Evolutionary conservation across 1,284 basidiomycete genomes (phyloP).

Genomic region (Ganoderma sp.): DNA sequence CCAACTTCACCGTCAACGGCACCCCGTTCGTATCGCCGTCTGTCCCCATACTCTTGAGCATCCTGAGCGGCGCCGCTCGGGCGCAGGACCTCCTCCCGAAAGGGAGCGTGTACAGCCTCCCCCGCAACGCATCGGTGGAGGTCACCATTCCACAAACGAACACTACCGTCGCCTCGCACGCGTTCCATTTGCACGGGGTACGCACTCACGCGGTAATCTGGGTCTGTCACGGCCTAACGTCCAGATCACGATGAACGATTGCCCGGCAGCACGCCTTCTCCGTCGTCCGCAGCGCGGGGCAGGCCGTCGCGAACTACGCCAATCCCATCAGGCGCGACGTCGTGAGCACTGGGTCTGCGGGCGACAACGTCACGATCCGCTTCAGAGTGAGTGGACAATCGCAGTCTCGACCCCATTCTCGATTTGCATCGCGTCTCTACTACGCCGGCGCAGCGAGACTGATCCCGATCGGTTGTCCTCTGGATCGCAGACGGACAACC

Average conservation of each 20-base stretch:
- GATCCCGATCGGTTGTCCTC: too few species aligned
- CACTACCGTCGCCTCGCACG: conserved; percentile 26
- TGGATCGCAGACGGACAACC: conserved; percentile 34
- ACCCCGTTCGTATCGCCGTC: conserved; percentile 36
- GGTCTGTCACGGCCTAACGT: too few species aligned
- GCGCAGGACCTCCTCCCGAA: conserved; percentile 41
- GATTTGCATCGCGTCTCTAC: too few species aligned
- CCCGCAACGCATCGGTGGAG: conserved; percentile 43
- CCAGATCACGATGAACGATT: background rate
- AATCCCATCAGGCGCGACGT: conserved; percentile 44
- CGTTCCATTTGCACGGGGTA: conserved; percentile 25
- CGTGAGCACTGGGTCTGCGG: conserved; percentile 34
- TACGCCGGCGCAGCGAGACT: too few species aligned
- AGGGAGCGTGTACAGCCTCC: conserved; percentile 42
- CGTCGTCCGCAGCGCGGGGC: conserved; percentile 32
- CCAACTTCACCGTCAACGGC: conserved; percentile 33
- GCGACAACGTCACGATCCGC: conserved; percentile 38
- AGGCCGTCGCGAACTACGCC: conserved; percentile 41
- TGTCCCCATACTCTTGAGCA: conserved; percentile 46
- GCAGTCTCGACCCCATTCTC: too few species aligned
- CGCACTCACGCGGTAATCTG: background rate
- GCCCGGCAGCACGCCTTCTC: conserved; percentile 33
- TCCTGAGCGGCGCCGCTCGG: conserved; percentile 41
- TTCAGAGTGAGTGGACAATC: conserved; percentile 30
- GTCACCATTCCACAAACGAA: conserved; percentile 37